These are phyloP conservation scores for Pilaira anomala DNA, from an alignment of 192 early-diverging fungal genomes.

Conservation along the genomic window DNA sequence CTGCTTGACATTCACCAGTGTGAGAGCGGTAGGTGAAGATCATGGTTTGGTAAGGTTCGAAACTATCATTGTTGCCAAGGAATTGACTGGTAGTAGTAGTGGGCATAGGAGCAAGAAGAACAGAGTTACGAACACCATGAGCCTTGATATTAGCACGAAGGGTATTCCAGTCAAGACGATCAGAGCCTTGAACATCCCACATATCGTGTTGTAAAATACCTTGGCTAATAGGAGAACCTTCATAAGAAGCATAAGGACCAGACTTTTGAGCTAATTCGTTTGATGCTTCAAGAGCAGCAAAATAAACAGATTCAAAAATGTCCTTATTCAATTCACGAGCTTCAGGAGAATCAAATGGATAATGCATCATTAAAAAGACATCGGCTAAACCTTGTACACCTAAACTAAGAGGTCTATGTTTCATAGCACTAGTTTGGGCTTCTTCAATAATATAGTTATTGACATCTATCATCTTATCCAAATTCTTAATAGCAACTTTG, in stretches of 20 bases:
- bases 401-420: slow-evolving; percentile 87
- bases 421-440: slow-evolving; percentile 81
- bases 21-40: slow-evolving; percentile 90
- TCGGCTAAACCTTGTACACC: slow-evolving; percentile 95
- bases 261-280: slow-evolving; percentile 78
- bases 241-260: slow-evolving; percentile 82
- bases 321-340: slow-evolving; percentile 79
- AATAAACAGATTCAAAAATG: slow-evolving; percentile 96
- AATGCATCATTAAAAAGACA: slow-evolving; percentile 90
- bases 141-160: slow-evolving; percentile 74
- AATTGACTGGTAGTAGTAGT: slow-evolving; percentile 93
- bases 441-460: slow-evolving; percentile 92
- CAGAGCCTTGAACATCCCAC: slow-evolving; percentile 77
- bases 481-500: slow-evolving; percentile 84
- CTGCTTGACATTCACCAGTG: slow-evolving; percentile 95
- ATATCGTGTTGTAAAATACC: slow-evolving; percentile 90
- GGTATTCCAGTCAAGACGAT: slow-evolving; percentile 81
- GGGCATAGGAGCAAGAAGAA: slow-evolving; percentile 95
- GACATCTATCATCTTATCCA: slow-evolving; percentile 96
- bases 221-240: slow-evolving; percentile 79
- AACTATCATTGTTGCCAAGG: slow-evolving; percentile 95
- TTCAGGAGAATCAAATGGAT: slow-evolving; percentile 85
- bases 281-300: slow-evolving; percentile 85
- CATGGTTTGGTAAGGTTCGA: slow-evolving; percentile 87
- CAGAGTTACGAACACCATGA: slow-evolving; percentile 86